Percentiles rank a stretch among this genome's conserved stretches.
phyloP scores from a whole-genome alignment of 192 early-diverging fungal species.

The Jimgerdemannia flammicorona region DNA sequence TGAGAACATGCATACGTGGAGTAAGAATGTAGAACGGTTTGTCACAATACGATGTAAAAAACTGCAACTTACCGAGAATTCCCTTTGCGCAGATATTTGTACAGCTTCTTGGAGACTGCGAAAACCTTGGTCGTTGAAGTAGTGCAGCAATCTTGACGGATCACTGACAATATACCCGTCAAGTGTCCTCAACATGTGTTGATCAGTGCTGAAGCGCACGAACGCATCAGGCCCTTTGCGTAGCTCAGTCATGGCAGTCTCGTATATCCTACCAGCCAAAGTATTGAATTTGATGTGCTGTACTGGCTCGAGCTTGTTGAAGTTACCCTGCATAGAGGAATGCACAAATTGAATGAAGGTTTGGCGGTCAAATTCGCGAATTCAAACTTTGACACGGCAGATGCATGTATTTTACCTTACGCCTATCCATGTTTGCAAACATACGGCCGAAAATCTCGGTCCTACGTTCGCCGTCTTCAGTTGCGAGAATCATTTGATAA shows the following conservation, averaged over 20 bases:
- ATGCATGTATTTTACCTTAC: not conserved
- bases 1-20: slow-evolving; percentile 8
- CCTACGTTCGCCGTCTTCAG: not conserved
- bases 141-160: not conserved
- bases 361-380: not conserved
- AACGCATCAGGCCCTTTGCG: not conserved
- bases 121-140: slow-evolving; percentile 10
- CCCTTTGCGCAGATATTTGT: slow-evolving; percentile 7
- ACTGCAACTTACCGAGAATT: not conserved
- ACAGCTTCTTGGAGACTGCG: slow-evolving; percentile 13
- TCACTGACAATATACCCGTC: not conserved
- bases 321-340: not conserved
- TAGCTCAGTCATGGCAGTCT: not conserved
- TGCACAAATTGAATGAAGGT: not conserved
- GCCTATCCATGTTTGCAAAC: not conserved
- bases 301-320: not conserved
- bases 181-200: not conserved
- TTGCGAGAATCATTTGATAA: not conserved
- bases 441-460: not conserved
- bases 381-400: too few species aligned
- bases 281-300: not conserved
- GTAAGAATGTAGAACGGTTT: too few species aligned
- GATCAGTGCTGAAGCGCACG: not conserved
- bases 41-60: not conserved
- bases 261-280: not conserved